Evolutionary conservation across 2,329 filamentous ascomycete genomes (phyloP).

Genomic region (Colletotrichum neosansevieriae): DNA sequence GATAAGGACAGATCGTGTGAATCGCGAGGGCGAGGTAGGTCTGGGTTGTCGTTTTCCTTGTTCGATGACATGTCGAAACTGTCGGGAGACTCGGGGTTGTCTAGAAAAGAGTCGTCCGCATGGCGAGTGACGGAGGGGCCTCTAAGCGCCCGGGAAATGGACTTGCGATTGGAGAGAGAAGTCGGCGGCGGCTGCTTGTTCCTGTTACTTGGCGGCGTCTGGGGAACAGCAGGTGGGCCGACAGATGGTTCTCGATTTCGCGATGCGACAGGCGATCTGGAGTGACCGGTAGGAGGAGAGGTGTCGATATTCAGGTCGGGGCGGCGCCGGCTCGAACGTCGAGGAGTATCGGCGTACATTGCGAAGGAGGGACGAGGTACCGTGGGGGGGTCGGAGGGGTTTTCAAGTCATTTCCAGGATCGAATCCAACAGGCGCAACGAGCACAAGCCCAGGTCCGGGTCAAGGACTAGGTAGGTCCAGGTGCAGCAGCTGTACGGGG

Average conservation of each 20-base stretch:
- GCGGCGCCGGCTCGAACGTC: slow-evolving; percentile 40
- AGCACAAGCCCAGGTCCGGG: slow-evolving; percentile 8
- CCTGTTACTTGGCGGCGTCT: slow-evolving; percentile 36
- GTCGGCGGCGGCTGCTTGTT: slow-evolving; percentile 30
- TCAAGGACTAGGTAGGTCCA: slow-evolving; percentile 10
- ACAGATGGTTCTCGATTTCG: slow-evolving; percentile 13
- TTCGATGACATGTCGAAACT: slow-evolving; percentile 47
- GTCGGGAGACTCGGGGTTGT: slow-evolving; percentile 54
- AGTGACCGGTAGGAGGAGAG: slow-evolving; percentile 28
- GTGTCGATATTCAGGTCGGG: slow-evolving; percentile 43
- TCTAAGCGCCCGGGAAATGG: slow-evolving; percentile 50
- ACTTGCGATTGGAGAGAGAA: slow-evolving; percentile 43
- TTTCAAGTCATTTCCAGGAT: slow-evolving; percentile 40
- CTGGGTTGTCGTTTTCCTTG: slow-evolving; percentile 48
- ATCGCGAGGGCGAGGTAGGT: slow-evolving; percentile 60
- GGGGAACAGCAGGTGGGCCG: slow-evolving; percentile 19
- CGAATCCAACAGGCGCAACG: slow-evolving; percentile 2
- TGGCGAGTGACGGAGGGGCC: slow-evolving; percentile 43
- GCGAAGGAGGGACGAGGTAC: slow-evolving; percentile 26
- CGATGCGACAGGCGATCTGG: slow-evolving; percentile 30
- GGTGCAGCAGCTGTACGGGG: slow-evolving; percentile 10
- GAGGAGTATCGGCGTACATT: slow-evolving; percentile 37
- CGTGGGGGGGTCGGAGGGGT: slow-evolving; percentile 33
- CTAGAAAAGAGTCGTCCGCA: slow-evolving; percentile 53
- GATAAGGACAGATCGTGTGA: slow-evolving; percentile 90